Evolutionary conservation across 169 alveolate species (phyloP).

Genomic region (Plasmodium adleri): DNA sequence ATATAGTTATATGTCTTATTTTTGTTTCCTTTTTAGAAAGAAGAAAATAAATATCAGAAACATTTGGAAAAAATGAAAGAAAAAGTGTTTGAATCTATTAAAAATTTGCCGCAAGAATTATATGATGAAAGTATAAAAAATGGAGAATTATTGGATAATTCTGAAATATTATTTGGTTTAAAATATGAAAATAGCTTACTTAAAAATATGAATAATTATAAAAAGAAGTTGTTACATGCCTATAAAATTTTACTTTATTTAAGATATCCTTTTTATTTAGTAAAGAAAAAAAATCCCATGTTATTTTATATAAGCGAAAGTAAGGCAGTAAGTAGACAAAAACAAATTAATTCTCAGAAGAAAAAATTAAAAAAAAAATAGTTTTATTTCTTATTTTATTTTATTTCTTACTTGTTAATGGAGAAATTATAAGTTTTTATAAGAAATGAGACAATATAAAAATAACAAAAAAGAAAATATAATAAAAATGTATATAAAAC

Average conservation of each 20-base stretch:
- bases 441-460: too few species aligned
- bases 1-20: background rate
- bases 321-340: slow-evolving; percentile 84
- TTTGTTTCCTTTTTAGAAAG: slow-evolving; percentile 11
- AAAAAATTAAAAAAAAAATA: slow-evolving; percentile 78
- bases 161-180: slow-evolving; percentile 69
- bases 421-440: background rate
- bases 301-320: slow-evolving; percentile 86
- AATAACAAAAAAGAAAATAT: too few species aligned
- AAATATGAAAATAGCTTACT: slow-evolving; percentile 78
- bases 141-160: slow-evolving; percentile 47
- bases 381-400: background rate
- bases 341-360: slow-evolving; percentile 83
- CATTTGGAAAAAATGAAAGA: slow-evolving; percentile 71
- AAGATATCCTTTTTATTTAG: slow-evolving; percentile 82
- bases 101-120: slow-evolving; percentile 51
- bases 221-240: slow-evolving; percentile 80
- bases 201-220: slow-evolving; percentile 76
- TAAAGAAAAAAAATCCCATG: slow-evolving; percentile 81
- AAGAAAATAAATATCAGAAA: slow-evolving; percentile 44
- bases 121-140: slow-evolving; percentile 70
- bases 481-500: too few species aligned
- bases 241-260: slow-evolving; percentile 81
- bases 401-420: background rate
- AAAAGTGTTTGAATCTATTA: slow-evolving; percentile 41